These are phyloP conservation scores for Hypocrella siamensis DNA, from an alignment of 2,329 filamentous ascomycete genomes.

Conservation along the genomic window DNA sequence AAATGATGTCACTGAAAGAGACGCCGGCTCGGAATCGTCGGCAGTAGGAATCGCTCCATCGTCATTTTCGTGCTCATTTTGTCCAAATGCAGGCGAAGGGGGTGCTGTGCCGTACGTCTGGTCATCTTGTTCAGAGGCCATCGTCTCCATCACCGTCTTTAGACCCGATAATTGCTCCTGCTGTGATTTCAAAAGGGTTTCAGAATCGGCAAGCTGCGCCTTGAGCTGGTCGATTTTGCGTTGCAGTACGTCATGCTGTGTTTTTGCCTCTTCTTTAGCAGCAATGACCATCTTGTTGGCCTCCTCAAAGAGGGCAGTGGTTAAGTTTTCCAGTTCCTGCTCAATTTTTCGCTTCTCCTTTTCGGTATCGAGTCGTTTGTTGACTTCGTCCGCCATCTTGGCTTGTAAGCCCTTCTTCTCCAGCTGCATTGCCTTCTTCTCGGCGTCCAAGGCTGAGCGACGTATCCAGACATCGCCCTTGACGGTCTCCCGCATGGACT, in stretches of 20 bases:
- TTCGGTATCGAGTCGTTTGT: constrained; percentile 47
- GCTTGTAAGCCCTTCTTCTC: constrained; percentile 44
- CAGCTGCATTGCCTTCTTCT: constrained; percentile 43
- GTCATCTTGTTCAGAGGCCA: constrained; percentile 61
- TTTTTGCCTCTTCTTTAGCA: constrained; percentile 77
- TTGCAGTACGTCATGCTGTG: constrained; percentile 65
- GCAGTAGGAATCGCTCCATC: constrained; percentile 12
- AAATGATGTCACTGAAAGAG: constrained; percentile 25
- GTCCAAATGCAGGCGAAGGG: constrained; percentile 63
- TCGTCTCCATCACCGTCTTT: constrained; percentile 82
- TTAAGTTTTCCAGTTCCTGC: constrained; percentile 78
- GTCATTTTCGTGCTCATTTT: constrained; percentile 44
- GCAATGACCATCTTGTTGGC: constrained; percentile 92
- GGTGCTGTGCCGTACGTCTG: constrained; percentile 57
- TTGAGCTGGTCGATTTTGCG: constrained; percentile 80
- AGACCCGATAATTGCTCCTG: constrained; percentile 87
- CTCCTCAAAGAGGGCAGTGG: constrained; percentile 89
- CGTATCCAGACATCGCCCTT: constrained; percentile 61
- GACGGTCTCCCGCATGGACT: constrained; percentile 56
- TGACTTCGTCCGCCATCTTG: constrained; percentile 49
- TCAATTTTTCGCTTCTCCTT: constrained; percentile 82
- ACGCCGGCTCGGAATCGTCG: constrained; percentile 16
- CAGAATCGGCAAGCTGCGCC: constrained; percentile 72
- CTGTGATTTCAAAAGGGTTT: constrained; percentile 71
- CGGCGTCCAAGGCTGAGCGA: constrained; percentile 57